These are phyloP conservation scores for Oryza brachyantha DNA, from an alignment of 176 grass and related monocot genomes.

Conservation along the genomic window DNA sequence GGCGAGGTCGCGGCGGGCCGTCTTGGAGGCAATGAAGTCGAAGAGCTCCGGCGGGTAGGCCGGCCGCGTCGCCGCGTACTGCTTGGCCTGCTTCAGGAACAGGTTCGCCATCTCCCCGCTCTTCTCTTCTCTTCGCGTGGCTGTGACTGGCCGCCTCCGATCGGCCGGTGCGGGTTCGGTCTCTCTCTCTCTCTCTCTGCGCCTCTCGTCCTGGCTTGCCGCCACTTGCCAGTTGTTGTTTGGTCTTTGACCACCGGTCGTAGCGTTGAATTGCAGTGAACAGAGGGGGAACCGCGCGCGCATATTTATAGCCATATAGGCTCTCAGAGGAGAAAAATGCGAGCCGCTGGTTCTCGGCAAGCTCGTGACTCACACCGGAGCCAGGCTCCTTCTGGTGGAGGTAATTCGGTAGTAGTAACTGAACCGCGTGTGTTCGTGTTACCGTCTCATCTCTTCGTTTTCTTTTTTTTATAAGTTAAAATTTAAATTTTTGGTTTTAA, in stretches of 20 bases:
- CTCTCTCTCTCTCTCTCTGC: too few species aligned
- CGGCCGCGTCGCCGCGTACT: conserved; percentile 68
- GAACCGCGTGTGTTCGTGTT: too few species aligned
- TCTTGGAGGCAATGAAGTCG: conserved; percentile 72
- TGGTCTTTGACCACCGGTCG: neutral
- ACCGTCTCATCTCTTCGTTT: too few species aligned
- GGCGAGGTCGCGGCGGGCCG: conserved; percentile 44
- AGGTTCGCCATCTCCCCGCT: conserved; percentile 59
- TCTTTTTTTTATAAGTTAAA: too few species aligned
- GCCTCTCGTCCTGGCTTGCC: too few species aligned
- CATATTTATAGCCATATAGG: conserved; percentile 20
- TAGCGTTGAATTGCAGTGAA: neutral
- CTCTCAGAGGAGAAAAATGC: neutral
- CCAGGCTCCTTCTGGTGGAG: neutral
- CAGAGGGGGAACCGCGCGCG: neutral
- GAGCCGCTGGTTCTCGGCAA: neutral
- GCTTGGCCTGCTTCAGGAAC: conserved; percentile 81
- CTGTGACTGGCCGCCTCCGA: neutral
- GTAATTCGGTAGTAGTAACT: too few species aligned
- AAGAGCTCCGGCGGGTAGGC: conserved; percentile 79
- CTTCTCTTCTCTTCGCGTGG: neutral
- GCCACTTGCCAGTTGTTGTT: neutral
- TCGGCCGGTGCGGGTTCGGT: too few species aligned
- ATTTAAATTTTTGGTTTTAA: too few species aligned
- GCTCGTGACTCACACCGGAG: neutral